A percentile compares a stretch with the other conserved stretches of the same genome.
Conservation (phyloP, 495 filamentous ascomycete genomes). For the Lasiosphaeria miniovina region DNA sequence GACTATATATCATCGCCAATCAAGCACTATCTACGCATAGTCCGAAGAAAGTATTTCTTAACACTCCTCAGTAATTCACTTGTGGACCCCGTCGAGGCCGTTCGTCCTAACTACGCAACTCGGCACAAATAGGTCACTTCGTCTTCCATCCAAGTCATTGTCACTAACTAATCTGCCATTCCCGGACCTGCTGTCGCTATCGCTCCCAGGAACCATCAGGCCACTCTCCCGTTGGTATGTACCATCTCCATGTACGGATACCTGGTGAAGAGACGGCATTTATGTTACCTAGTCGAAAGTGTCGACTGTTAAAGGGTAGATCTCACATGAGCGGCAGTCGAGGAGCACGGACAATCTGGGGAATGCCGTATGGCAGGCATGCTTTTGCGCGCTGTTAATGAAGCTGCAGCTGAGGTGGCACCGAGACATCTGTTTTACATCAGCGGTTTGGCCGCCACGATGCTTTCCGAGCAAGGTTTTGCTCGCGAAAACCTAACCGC, state of each 20-base stretch:
- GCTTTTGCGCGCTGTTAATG: slow-evolving; percentile 1
- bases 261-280: background rate
- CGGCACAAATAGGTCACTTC: too few relatives aligned
- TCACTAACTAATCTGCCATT: too few relatives aligned
- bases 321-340: background rate
- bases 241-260: background rate
- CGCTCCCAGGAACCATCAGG: too few relatives aligned
- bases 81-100: too few relatives aligned
- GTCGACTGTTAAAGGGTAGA: background rate
- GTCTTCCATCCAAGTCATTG: too few relatives aligned
- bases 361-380: slow-evolving; percentile 3
- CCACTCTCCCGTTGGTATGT: too few relatives aligned
- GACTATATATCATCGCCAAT: background rate
- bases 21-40: slow-evolving; percentile 1
- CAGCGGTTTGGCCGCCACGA: background rate
- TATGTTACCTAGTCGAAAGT: background rate
- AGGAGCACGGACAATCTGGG: slow-evolving; percentile 2
- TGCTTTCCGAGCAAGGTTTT: background rate
- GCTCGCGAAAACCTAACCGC: background rate
- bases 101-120: too few relatives aligned
- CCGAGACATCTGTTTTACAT: background rate
- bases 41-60: background rate
- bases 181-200: too few relatives aligned
- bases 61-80: too few relatives aligned
- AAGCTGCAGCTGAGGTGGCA: background rate